Conservation (phyloP, 148 eudicot species). For the Beta vulgaris region DNA sequence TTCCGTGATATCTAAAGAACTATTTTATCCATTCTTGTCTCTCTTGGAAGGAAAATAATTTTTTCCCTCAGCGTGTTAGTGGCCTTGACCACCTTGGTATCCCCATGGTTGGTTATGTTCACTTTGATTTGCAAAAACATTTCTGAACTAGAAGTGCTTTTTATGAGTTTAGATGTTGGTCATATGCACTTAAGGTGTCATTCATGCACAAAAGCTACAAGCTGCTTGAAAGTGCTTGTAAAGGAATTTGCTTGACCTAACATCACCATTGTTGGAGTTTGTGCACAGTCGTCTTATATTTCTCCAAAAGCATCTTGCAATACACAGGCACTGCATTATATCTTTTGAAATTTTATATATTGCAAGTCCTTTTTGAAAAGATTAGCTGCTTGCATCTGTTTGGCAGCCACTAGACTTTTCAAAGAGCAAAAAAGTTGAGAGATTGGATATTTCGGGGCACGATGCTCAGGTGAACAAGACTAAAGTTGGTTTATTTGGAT, state of each 20-base stretch:
- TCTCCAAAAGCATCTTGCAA: too few relatives aligned
- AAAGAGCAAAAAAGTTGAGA: constrained; percentile 44
- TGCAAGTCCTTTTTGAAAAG: neutral
- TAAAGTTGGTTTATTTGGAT: constrained; percentile 76
- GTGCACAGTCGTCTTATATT: too few relatives aligned
- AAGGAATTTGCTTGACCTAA: too few relatives aligned
- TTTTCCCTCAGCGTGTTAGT: neutral
- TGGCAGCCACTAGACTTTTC: constrained; percentile 57
- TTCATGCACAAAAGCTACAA: too few relatives aligned
- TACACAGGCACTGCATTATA: neutral
- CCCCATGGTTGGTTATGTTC: neutral
- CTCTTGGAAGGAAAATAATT: neutral
- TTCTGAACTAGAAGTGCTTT: too few relatives aligned
- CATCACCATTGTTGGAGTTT: too few relatives aligned
- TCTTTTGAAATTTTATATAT: neutral
- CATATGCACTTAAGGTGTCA: too few relatives aligned
- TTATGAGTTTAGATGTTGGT: too few relatives aligned
- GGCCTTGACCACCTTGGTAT: neutral
- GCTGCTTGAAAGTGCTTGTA: too few relatives aligned
- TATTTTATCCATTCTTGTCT: neutral
- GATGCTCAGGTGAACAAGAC: constrained; percentile 59
- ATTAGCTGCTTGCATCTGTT: constrained; percentile 26
- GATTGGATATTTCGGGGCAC: constrained; percentile 60
- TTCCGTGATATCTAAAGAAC: too few relatives aligned
- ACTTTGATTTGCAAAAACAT: too few relatives aligned